Evolutionary conservation across 805 yeast genomes (phyloP).

Genomic region (Monosporozyma solicola): DNA sequence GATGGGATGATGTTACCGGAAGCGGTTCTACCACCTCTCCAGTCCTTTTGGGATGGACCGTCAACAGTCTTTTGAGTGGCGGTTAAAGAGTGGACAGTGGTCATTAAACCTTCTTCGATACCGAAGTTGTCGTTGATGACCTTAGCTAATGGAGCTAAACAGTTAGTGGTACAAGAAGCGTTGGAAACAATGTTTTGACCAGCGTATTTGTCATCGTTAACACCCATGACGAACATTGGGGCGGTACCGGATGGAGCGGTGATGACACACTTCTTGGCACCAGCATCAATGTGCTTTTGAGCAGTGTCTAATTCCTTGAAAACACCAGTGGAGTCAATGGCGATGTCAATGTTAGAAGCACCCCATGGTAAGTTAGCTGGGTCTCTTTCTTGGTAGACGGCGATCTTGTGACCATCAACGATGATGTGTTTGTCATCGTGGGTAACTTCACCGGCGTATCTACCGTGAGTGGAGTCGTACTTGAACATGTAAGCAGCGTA

Average conservation of each 20-base stretch:
- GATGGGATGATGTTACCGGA: slow-evolving; percentile 68
- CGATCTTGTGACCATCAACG: slow-evolving; percentile 43
- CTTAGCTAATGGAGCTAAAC: slow-evolving; percentile 66
- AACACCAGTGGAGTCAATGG: slow-evolving; percentile 64
- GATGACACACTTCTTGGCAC: slow-evolving; percentile 65
- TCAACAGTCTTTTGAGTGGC: slow-evolving; percentile 68
- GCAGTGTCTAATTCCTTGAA: slow-evolving; percentile 57
- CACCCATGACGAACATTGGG: slow-evolving; percentile 68
- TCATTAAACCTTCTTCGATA: slow-evolving; percentile 66
- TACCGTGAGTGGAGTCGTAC: slow-evolving; percentile 66
- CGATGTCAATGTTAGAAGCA: slow-evolving; percentile 49
- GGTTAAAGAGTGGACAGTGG: slow-evolving; percentile 64
- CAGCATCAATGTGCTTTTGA: slow-evolving; percentile 60
- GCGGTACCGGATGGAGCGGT: slow-evolving; percentile 66
- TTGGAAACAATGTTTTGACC: slow-evolving; percentile 54
- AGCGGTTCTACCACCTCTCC: slow-evolving; percentile 77
- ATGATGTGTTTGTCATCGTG: slow-evolving; percentile 42
- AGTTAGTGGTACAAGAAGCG: slow-evolving; percentile 68
- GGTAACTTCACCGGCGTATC: slow-evolving; percentile 49
- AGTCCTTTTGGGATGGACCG: slow-evolving; percentile 70
- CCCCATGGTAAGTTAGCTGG: slow-evolving; percentile 66
- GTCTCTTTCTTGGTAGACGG: slow-evolving; percentile 55
- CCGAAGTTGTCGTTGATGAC: slow-evolving; percentile 56
- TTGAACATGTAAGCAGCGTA: slow-evolving; percentile 69
- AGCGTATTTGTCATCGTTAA: slow-evolving; percentile 50